Percentiles rank a stretch among this genome's conserved stretches.
Conservation (phyloP, 2,329 filamentous ascomycete genomes). For the Sclerotinia nivalis region DNA sequence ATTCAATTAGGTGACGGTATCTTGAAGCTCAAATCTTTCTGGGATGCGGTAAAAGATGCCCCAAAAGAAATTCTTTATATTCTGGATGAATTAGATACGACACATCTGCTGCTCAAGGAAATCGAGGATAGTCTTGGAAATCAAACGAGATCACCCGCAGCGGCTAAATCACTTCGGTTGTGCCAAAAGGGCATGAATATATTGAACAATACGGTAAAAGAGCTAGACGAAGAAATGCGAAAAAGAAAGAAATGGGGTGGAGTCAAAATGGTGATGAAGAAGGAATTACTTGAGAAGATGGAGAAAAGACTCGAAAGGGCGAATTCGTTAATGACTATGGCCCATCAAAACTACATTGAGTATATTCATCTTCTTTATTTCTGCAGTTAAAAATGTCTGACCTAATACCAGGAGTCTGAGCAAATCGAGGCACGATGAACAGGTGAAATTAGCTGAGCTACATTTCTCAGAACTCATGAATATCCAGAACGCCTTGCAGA, state of each 20-base stretch:
- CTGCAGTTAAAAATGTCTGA: not conserved
- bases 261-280: not conserved
- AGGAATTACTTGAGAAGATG: not conserved
- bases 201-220: not conserved
- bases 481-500: not conserved
- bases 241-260: not conserved
- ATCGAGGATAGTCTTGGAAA: not conserved
- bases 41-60: not conserved
- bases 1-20: not conserved
- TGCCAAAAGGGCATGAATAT: not conserved
- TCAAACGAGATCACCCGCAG: not conserved
- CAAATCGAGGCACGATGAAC: not conserved
- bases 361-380: not conserved
- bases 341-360: not conserved
- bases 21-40: slow-evolving; percentile 9
- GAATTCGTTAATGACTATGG: not conserved
- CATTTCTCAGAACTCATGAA: not conserved
- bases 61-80: not conserved
- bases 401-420: not conserved
- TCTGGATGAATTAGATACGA: not conserved
- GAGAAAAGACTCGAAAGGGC: not conserved
- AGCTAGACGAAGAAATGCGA: not conserved
- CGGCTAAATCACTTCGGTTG: not conserved
- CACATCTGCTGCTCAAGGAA: not conserved
- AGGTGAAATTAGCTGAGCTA: not conserved